phyloP scores from a whole-genome alignment of 805 yeast species.

The Wickerhamomyces rabaulensis region DNA sequence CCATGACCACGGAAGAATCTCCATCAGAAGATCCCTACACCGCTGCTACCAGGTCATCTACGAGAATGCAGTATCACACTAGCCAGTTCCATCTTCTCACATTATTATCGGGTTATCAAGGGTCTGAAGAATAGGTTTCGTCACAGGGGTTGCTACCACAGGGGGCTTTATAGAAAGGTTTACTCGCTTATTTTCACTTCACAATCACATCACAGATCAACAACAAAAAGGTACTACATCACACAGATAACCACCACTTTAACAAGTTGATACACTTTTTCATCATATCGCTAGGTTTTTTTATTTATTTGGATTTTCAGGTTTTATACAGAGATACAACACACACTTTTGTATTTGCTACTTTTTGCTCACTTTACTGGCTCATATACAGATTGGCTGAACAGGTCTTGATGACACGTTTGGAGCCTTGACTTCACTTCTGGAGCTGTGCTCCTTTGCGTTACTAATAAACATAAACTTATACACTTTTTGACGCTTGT shows the following conservation, averaged over 20 bases:
- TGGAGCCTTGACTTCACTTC: background rate
- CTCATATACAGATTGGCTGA: background rate
- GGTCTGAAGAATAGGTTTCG: no score
- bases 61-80: constrained; percentile 9
- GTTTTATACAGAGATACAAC: no score
- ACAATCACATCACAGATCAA: background rate
- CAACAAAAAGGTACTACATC: no score
- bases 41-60: constrained; percentile 14
- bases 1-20: constrained; percentile 7
- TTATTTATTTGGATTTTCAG: no score
- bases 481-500: background rate
- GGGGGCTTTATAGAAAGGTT: no score
- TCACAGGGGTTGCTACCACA: no score
- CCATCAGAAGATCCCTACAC: constrained; percentile 9
- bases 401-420: background rate
- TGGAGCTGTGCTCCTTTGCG: background rate
- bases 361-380: background rate
- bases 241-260: no score
- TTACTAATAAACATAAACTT: background rate
- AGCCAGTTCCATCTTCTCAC: background rate
- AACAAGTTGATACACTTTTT: no score
- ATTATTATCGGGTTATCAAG: no score
- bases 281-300: no score
- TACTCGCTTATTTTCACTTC: background rate
- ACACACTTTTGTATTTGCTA: no score